These are phyloP conservation scores for Chrysoporthe puriensis DNA, from an alignment of 2,329 filamentous ascomycete species.

Conservation along the genomic window DNA sequence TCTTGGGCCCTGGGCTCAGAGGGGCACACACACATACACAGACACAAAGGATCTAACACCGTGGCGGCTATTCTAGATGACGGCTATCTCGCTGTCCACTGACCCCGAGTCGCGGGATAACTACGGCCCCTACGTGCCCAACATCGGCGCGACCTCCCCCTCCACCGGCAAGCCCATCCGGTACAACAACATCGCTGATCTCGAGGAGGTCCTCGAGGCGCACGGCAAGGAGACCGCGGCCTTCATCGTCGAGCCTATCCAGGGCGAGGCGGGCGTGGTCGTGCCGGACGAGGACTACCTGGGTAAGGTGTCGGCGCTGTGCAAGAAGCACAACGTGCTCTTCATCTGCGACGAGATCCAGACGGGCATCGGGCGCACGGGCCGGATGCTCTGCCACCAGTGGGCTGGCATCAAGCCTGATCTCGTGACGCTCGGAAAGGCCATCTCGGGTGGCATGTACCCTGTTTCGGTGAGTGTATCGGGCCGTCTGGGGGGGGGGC, in stretches of 20 bases:
- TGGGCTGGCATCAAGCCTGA: conserved; percentile 97
- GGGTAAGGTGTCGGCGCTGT: conserved; percentile 76
- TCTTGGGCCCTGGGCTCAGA: not conserved
- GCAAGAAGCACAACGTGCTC: conserved; percentile 93
- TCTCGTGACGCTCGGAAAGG: conserved; percentile 92
- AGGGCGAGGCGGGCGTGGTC: conserved; percentile 95
- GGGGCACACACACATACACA: not conserved
- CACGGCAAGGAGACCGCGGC: conserved; percentile 87
- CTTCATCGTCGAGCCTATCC: conserved; percentile 94
- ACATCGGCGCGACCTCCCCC: conserved; percentile 78
- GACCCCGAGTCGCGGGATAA: conserved; percentile 96
- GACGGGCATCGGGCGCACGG: conserved; percentile 94
- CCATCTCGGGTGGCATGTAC: conserved; percentile 98
- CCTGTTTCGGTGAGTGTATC: conserved; percentile 62
- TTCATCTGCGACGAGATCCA: conserved; percentile 99
- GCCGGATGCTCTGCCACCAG: conserved; percentile 89
- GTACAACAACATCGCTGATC: conserved; percentile 82
- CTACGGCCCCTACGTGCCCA: conserved; percentile 94
- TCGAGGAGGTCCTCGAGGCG: conserved; percentile 77
- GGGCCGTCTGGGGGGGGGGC: not conserved
- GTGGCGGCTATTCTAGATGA: conserved; percentile 62
- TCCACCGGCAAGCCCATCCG: conserved; percentile 76
- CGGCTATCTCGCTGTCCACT: conserved; percentile 91
- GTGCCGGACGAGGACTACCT: conserved; percentile 93
- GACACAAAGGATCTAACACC: conserved; percentile 22